Base-by-base conservation (phyloP, 495 filamentous ascomycete species). In the Pyronema omphalodes region DNA sequence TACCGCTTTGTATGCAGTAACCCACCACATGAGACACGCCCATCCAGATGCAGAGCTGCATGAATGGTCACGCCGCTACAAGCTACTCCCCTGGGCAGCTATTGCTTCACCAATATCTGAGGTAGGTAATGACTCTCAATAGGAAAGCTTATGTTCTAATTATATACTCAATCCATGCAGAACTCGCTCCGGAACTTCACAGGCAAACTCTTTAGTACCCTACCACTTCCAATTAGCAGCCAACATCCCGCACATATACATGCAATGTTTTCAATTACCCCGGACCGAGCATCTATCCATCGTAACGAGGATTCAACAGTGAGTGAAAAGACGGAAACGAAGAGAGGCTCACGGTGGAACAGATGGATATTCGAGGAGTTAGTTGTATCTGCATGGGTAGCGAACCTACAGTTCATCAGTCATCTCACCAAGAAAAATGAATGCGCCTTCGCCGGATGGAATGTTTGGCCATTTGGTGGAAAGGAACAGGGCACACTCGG, bases 241-340 rank as follows among this genome's bases (percentile, higher is more conserved):
- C 58, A 64, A 7, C 70, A 71, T 15, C 70, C 69, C 7, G 64
- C 67, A 12, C 70, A 70, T 43, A 66, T 72, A 6, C 70, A 72
- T 44, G 70, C 69, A 3, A 57, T 70, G 45, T 72, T 71, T 40
- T 59, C 62, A 6, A 64, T 71, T 35, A 63, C 68, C 0, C 67
- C 70, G 0, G 70, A 72, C 49, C 61, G 70, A 14, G 60, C 60
- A 3, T 67, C 66, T 11, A 56, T 71, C 49, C 62, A 66, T 57
- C 54, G 55, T 6, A 57, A 57, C 15, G 58, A 52, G 18, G 65
- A 67, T 29, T 36, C 44, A 23, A 63, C 60, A 34, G 49, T 53
- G 19, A 51, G 39, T 23, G 60, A 67, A 45, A 57, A 68, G 39
- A 50, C 54, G 29, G 46, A 54, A 54, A 63, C 54, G 5, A 57